phyloP scores from a whole-genome alignment of 495 filamentous ascomycete genomes.

The Cryomyces minteri region DNA sequence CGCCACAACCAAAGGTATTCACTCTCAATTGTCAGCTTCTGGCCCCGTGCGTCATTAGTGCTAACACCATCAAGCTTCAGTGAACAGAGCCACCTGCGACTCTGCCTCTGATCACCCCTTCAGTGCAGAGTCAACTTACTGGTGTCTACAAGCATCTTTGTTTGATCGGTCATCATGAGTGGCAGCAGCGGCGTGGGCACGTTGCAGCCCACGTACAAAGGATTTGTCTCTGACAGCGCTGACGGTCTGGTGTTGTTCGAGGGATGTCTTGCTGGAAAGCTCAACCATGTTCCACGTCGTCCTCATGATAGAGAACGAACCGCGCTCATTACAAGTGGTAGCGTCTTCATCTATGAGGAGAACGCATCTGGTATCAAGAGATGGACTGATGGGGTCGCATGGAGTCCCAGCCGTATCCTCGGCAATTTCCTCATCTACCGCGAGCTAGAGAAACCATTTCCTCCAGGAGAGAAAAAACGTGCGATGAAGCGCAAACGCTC shows the following conservation, averaged over 20 bases:
- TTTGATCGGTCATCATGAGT: neutral
- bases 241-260: slow-evolving; percentile 65
- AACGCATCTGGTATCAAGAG: slow-evolving; percentile 76
- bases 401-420: slow-evolving; percentile 80
- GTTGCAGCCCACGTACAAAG: neutral
- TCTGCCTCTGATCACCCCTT: too few relatives aligned
- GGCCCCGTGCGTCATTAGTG: too few relatives aligned
- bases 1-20: neutral
- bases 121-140: too few relatives aligned
- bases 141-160: too few relatives aligned
- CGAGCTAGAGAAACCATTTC: slow-evolving; percentile 63
- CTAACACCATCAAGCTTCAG: too few relatives aligned
- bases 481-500: slow-evolving; percentile 52
- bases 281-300: slow-evolving; percentile 59
- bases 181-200: neutral
- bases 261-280: slow-evolving; percentile 44
- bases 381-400: slow-evolving; percentile 81
- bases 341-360: slow-evolving; percentile 82
- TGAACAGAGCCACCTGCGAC: too few relatives aligned
- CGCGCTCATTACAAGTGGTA: slow-evolving; percentile 59
- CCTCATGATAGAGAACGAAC: slow-evolving; percentile 70
- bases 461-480: slow-evolving; percentile 76
- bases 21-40: neutral
- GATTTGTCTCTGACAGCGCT: neutral
- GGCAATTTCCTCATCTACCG: slow-evolving; percentile 84